Base-by-base conservation (phyloP, 306 rosid genomes). In the Crataegus laevigata region DNA sequence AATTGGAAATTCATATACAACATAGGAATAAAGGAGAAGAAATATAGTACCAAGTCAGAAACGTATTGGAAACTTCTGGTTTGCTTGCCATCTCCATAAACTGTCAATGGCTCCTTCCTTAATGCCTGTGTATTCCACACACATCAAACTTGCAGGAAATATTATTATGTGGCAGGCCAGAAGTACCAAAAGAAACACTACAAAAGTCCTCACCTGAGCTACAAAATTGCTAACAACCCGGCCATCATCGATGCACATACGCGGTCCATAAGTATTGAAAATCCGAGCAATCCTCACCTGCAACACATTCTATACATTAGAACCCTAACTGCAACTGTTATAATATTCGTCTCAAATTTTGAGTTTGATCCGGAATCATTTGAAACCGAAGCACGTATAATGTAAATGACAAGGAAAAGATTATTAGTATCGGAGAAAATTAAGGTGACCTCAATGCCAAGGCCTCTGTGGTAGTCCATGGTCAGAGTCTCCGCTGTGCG, bases 31-130 rank as follows among this genome's bases (percentile, higher is more conserved):
- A 25, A 57, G 2, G 32, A 26, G 58, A 5, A 34, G n/a, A 22
- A 62, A 34, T 19, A n/a, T 8, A 19, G 80, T 90, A 94, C 98
- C 96, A 94, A 79, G 85, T 94, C 98, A 8, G 97, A 90, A 69
- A 94, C 98, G 81, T 57, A 94, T 81, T 94, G 98, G 81, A 94
- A 94, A 84, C 98, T 94, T 77, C 98, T 80, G 62, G 98, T 94
- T 75, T 91, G 98, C 80, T 94, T 94, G 26, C 97, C 97, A 71
- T 94, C 97, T 1, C 97, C 97, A 81, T 94, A 94, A 76, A 91
- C 98, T n/a, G 98, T 94, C 85, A 94, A 73, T 19, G 98, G 98
- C 43, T 88, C 96, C 84, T 90, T 94, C 85, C 97, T 88, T 66
- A 94, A 76, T 69, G 97, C 98, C 98, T 94, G 78, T 2, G 25